Evolutionary conservation across 257 asterid species (phyloP).

Genomic region (Nyctanthes arbortristis): DNA sequence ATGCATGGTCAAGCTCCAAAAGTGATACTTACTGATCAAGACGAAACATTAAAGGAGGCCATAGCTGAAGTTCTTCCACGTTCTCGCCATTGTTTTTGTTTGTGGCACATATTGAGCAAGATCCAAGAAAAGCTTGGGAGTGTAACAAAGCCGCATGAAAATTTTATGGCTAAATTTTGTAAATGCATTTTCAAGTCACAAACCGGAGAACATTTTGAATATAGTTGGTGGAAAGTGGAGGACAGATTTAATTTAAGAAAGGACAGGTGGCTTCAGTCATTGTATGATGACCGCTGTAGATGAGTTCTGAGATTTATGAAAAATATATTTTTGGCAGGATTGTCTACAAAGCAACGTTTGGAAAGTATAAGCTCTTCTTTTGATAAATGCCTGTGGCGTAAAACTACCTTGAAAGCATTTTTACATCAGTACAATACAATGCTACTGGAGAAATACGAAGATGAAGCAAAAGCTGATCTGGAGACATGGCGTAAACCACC

Average conservation of each 20-base stretch:
- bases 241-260: constrained; percentile 40
- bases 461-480: constrained; percentile 50
- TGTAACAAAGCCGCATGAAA: constrained; percentile 40
- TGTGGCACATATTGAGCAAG: constrained; percentile 53
- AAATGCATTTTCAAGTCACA: constrained; percentile 52
- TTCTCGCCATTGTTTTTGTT: constrained; percentile 51
- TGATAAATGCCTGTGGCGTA: constrained; percentile 44
- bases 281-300: constrained; percentile 47
- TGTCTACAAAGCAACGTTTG: constrained; percentile 38
- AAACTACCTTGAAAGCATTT: constrained; percentile 41
- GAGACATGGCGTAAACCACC: constrained; percentile 42
- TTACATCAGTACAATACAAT: constrained; percentile 33
- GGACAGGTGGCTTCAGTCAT: constrained; percentile 43
- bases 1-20: constrained; percentile 56
- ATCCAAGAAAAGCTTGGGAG: constrained; percentile 44
- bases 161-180: constrained; percentile 32
- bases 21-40: constrained; percentile 57
- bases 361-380: constrained; percentile 33
- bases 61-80: constrained; percentile 44
- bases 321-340: constrained; percentile 42
- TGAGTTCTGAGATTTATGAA: constrained; percentile 52
- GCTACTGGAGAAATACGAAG: constrained; percentile 46
- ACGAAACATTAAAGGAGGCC: constrained; percentile 40
- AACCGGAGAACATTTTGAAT: constrained; percentile 44
- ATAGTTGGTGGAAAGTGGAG: constrained; percentile 49